phyloP scores from a whole-genome alignment of 2,329 filamentous ascomycete species.

The Diaporthe eres region DNA sequence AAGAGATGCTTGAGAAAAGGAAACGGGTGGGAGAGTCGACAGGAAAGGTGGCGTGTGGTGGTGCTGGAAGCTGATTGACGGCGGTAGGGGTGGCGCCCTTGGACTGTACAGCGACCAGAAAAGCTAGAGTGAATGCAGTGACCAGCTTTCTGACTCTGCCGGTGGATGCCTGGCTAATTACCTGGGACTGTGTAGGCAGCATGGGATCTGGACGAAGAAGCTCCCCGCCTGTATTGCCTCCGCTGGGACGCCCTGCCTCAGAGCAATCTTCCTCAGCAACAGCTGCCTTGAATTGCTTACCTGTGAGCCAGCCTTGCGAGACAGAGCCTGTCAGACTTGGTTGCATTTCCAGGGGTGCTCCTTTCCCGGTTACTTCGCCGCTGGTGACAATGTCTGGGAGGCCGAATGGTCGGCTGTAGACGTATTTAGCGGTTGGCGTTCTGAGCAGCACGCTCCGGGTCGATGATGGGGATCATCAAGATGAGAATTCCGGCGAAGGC shows the following conservation, averaged over 20 bases:
- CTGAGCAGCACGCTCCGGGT: slow-evolving; percentile 27
- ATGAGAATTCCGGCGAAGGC: slow-evolving; percentile 38
- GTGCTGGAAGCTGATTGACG: not conserved
- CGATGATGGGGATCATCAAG: slow-evolving; percentile 35
- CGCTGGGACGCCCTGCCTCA: not conserved
- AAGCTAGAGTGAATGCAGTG: not conserved
- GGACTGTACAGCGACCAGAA: not conserved
- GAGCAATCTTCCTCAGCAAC: not conserved
- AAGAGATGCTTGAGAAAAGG: not conserved
- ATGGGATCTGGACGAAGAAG: not conserved
- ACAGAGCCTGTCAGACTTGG: not conserved
- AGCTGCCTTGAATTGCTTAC: slow-evolving; percentile 2
- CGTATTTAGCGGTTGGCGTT: slow-evolving; percentile 10
- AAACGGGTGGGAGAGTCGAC: too few relatives aligned
- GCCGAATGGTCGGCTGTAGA: not conserved
- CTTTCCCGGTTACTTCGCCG: not conserved
- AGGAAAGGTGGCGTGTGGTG: not conserved
- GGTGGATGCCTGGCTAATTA: not conserved
- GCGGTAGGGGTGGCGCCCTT: not conserved
- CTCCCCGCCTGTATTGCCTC: not conserved
- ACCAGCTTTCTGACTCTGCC: not conserved
- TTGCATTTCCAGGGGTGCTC: not conserved
- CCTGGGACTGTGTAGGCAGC: not conserved
- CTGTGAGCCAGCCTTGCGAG: not conserved
- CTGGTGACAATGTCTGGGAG: not conserved